Percentiles rank a stretch among this genome's conserved stretches.
phyloP scores from a whole-genome alignment of 73 alveolate genomes.

The Tetrahymena elliotti region DNA sequence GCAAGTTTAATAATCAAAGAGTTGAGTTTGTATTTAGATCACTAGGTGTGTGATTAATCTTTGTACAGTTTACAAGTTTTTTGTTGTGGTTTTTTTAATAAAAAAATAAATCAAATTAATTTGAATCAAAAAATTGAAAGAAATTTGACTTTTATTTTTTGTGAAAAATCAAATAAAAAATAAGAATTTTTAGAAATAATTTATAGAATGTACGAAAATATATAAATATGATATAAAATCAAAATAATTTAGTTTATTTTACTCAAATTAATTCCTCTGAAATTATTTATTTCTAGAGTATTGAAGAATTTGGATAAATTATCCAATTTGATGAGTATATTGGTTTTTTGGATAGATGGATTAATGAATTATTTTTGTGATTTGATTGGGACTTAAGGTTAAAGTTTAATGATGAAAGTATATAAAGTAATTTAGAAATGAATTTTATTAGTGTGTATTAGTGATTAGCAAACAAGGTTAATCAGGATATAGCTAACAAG shows the following conservation, averaged over 20 bases:
- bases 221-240: not conserved
- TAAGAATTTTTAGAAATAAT: too few species aligned
- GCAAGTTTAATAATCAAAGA: too few species aligned
- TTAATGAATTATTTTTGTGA: not conserved
- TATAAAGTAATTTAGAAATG: not conserved
- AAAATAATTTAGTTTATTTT: not conserved
- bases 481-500: too few species aligned
- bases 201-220: not conserved
- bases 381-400: not conserved
- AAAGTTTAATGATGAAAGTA: not conserved
- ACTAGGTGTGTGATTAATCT: too few species aligned
- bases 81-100: too few species aligned
- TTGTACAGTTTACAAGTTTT: too few species aligned
- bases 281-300: not conserved
- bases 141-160: too few species aligned
- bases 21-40: too few species aligned
- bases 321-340: not conserved
- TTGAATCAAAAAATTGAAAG: too few species aligned
- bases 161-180: too few species aligned
- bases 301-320: too few species aligned
- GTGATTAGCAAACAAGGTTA: not conserved
- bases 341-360: not conserved
- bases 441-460: not conserved
- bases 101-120: too few species aligned
- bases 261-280: not conserved